Conservation (phyloP, 257 asterid genomes). For the Ballota nigra region DNA sequence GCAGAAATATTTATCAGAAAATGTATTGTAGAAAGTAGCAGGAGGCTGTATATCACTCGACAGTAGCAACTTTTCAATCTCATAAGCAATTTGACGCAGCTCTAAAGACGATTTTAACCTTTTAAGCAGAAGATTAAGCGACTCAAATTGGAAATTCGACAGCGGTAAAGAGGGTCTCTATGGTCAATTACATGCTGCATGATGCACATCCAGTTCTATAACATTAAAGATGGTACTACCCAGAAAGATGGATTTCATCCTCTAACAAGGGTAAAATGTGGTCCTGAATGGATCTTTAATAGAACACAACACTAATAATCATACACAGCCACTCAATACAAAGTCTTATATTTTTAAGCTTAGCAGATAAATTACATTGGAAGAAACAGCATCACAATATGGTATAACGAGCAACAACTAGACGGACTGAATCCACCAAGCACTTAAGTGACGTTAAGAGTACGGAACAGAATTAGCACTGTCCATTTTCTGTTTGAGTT, state of each 20-base stretch:
- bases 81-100: neutral
- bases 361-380: conserved; percentile 23
- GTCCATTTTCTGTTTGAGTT: conserved; percentile 68
- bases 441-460: conserved; percentile 26
- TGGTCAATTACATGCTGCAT: neutral
- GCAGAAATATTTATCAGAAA: neutral
- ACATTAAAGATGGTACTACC: neutral
- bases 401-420: conserved; percentile 19
- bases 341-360: conserved; percentile 17
- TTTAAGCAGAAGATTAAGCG: neutral
- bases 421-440: conserved; percentile 25
- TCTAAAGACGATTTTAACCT: neutral
- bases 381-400: conserved; percentile 4
- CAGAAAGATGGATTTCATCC: conserved; percentile 10
- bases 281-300: conserved; percentile 6
- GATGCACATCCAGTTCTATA: neutral
- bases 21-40: too few species aligned
- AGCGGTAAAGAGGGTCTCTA: neutral
- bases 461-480: conserved; percentile 46
- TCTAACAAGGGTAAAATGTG: neutral
- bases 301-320: conserved; percentile 13
- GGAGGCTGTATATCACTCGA: too few species aligned
- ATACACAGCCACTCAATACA: conserved; percentile 26
- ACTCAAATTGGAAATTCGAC: neutral
- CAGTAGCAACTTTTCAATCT: neutral